A percentile compares a stretch with the other conserved stretches of the same genome.
phyloP scores from a whole-genome alignment of 768 basidiomycete genomes.

The Mycena haematopus region DNA sequence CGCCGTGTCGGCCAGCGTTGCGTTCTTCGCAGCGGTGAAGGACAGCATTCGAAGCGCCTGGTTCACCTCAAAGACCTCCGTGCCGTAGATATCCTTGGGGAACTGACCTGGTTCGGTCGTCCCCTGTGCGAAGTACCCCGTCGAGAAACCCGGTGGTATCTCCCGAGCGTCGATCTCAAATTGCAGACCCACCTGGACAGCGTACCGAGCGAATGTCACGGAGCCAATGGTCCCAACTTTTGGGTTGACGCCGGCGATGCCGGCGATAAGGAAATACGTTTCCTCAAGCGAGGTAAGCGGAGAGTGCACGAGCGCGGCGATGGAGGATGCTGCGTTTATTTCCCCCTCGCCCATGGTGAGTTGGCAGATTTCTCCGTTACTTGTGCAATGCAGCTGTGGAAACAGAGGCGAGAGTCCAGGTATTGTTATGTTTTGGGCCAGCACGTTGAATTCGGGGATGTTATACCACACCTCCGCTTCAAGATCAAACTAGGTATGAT shows the following conservation, averaged over 20 bases:
- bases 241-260: conserved; percentile 48
- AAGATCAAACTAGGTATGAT: conserved; percentile 10
- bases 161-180: conserved; percentile 50
- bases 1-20: conserved; percentile 28
- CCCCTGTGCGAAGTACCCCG: conserved; percentile 43
- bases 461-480: conserved; percentile 24
- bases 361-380: conserved; percentile 41
- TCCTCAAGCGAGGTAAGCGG: conserved; percentile 30
- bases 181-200: conserved; percentile 44
- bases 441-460: conserved; percentile 30
- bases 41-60: conserved; percentile 35
- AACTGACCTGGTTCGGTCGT: conserved; percentile 34
- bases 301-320: conserved; percentile 1
- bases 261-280: conserved; percentile 50
- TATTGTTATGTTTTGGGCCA: conserved; percentile 42
- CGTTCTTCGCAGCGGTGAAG: conserved; percentile 31
- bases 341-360: conserved; percentile 44
- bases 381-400: conserved; percentile 44
- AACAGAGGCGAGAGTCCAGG: conserved; percentile 45
- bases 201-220: conserved; percentile 45
- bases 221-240: conserved; percentile 42
- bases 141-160: conserved; percentile 39
- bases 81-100: conserved; percentile 35
- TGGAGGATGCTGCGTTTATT: conserved; percentile 45
- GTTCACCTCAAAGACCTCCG: conserved; percentile 46